Evolutionary conservation across 345 rosid genomes (phyloP), one percentile per base, ranked within the genome.

Genomic region (Physaria fendleri): DNA sequence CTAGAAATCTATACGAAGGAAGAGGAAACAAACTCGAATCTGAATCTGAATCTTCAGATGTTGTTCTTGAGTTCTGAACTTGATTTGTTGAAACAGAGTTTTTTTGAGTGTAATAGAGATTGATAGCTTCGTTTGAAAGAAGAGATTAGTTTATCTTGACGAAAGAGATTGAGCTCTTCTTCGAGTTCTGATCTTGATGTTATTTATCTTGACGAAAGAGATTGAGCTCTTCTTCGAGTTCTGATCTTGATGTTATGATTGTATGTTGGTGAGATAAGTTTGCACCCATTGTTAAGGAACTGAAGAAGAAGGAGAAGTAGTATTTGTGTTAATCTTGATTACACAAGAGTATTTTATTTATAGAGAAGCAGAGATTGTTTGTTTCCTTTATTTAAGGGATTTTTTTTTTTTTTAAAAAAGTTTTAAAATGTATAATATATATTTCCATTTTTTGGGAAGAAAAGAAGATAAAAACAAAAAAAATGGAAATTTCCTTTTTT

Each of bases 211-310:
- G 4, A 7, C 34, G 28, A 13, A 39, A 18, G 47, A 49, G 15
- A n/a, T n/a, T n/a, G 12, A 62, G 27, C n/a, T 5, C 48, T 49
- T 39, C 30, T 15, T 62, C 21, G 38, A 49, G 48, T 12, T 20
- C 6, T 9, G 3, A 1, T 3, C 6, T 51, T 18, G 41, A 30
- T 32, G 16, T 20, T 18, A 18, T 18, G 3, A 18, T 25, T 29
- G 2, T 29, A 13, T 3, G 8, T 16, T 30, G 25, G 30, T 45
- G 35, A 21, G 42, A 5, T 5, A 45, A 13, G 15, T 0, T 3
- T 14, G 9, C 2, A 10, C 30, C 53, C 64, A 59, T 59, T 44
- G 53, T 32, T 58, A n/a, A n/a, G n/a, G n/a, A n/a, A n/a, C n/a
- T n/a, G n/a, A n/a, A n/a, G n/a, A n/a, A n/a, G n/a, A n/a, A n/a